Conservation (phyloP, 129 eudicot species). For the Cynara cardunculus region DNA sequence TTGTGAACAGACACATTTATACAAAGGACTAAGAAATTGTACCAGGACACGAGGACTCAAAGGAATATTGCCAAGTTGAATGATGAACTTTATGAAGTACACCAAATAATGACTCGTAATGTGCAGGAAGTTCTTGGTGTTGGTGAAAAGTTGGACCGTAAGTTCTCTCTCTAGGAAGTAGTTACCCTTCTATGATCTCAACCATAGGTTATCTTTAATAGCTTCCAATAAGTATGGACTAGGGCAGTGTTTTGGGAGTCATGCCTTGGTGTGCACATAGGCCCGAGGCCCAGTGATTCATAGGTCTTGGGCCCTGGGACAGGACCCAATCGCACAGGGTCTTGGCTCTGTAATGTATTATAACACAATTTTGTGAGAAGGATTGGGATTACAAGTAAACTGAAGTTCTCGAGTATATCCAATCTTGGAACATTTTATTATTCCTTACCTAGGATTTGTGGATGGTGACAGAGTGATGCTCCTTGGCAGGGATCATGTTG, state of each 20-base stretch:
- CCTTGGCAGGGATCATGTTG: too few species aligned
- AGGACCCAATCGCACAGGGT: too few species aligned
- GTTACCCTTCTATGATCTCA: neutral
- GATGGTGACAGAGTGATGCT: too few species aligned
- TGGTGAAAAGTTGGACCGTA: slow-evolving; percentile 99
- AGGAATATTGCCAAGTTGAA: slow-evolving; percentile 83
- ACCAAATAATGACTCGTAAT: slow-evolving; percentile 98
- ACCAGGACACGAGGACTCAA: slow-evolving; percentile 96
- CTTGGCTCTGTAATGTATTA: too few species aligned
- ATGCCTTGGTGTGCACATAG: too few species aligned
- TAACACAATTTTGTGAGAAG: too few species aligned
- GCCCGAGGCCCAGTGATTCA: too few species aligned
- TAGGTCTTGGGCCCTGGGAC: too few species aligned
- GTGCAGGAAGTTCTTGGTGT: slow-evolving; percentile 99
- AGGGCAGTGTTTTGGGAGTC: neutral
- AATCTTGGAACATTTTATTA: too few species aligned
- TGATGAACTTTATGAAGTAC: slow-evolving; percentile 99
- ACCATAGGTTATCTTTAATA: neutral
- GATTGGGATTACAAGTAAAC: too few species aligned
- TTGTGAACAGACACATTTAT: slow-evolving; percentile 68
- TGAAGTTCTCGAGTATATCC: too few species aligned
- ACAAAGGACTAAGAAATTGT: slow-evolving; percentile 87
- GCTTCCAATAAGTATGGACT: neutral
- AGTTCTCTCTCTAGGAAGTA: slow-evolving; percentile 29
- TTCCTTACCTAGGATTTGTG: too few species aligned